Conservation (phyloP, 306 rosid genomes). For the Herpetospermum pedunculosum region DNA sequence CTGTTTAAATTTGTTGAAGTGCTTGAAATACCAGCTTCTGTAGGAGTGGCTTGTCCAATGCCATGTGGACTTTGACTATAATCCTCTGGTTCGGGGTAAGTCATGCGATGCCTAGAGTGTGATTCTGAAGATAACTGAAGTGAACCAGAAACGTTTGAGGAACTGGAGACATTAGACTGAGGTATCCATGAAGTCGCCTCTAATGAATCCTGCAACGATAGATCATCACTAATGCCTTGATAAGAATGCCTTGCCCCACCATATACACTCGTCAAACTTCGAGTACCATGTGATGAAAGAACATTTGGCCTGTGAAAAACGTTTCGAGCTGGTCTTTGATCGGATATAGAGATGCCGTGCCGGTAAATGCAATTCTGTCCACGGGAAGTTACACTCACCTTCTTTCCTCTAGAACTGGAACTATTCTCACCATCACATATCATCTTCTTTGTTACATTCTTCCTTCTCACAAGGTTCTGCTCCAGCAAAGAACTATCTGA, state of each 20-base stretch:
- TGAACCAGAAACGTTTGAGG: conserved; percentile 32
- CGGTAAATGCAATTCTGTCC: conserved; percentile 35
- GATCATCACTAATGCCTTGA: conserved; percentile 43
- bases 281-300: conserved; percentile 43
- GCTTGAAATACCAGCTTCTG: background rate
- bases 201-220: conserved; percentile 24
- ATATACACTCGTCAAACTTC: conserved; percentile 35
- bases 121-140: conserved; percentile 31
- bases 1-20: background rate
- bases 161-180: conserved; percentile 23
- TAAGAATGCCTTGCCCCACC: conserved; percentile 43
- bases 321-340: conserved; percentile 52
- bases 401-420: conserved; percentile 63
- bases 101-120: conserved; percentile 26
- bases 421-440: conserved; percentile 78
- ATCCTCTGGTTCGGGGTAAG: conserved; percentile 39
- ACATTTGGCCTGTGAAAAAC: conserved; percentile 37
- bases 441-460: conserved; percentile 47
- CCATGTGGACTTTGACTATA: conserved; percentile 38
- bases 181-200: conserved; percentile 29
- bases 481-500: conserved; percentile 50
- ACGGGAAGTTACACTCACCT: conserved; percentile 40
- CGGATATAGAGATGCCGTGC: conserved; percentile 62
- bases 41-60: conserved; percentile 27
- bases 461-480: conserved; percentile 34